Percentiles rank a stretch among this genome's conserved stretches.
Conservation (phyloP, 2,329 filamentous ascomycete species). For the Aspergillus thermomutatus region DNA sequence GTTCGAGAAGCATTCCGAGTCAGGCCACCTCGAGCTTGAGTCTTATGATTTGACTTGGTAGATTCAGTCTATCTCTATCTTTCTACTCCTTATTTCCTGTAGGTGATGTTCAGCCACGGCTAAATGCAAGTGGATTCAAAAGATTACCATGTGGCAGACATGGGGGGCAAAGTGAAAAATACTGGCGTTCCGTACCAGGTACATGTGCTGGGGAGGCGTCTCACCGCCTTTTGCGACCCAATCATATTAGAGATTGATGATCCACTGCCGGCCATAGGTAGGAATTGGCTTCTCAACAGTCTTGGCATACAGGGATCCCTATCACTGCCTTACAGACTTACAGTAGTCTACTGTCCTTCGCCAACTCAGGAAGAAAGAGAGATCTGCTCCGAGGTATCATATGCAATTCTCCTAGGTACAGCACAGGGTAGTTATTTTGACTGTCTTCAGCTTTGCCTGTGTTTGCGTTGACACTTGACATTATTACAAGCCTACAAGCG, state of each 20-base stretch:
- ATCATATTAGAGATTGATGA: neutral
- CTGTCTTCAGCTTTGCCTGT: neutral
- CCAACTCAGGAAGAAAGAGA: neutral
- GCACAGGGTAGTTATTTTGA: too few relatives aligned
- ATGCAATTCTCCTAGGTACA: neutral
- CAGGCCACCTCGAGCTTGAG: neutral
- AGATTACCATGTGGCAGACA: neutral
- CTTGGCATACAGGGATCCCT: slow-evolving; percentile 5
- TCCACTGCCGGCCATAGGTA: neutral
- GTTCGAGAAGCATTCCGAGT: neutral
- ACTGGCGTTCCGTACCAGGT: neutral
- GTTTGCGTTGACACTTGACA: neutral
- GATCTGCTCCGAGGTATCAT: neutral
- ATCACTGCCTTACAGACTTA: neutral
- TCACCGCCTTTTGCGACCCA: slow-evolving; percentile 10
- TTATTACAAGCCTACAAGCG: too few relatives aligned
- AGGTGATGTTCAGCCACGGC: neutral
- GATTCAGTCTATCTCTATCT: too few relatives aligned
- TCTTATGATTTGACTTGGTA: too few relatives aligned
- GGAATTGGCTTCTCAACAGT: slow-evolving; percentile 14
- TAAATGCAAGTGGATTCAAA: neutral
- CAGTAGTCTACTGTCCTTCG: neutral
- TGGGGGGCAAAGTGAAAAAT: neutral
- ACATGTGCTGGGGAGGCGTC: slow-evolving; percentile 1
- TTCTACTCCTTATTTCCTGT: too few relatives aligned